Evolutionary conservation across 352 stramenopile species (phyloP), one percentile per base, ranked within the genome.

Genomic region (Blastocystis sp.): DNA sequence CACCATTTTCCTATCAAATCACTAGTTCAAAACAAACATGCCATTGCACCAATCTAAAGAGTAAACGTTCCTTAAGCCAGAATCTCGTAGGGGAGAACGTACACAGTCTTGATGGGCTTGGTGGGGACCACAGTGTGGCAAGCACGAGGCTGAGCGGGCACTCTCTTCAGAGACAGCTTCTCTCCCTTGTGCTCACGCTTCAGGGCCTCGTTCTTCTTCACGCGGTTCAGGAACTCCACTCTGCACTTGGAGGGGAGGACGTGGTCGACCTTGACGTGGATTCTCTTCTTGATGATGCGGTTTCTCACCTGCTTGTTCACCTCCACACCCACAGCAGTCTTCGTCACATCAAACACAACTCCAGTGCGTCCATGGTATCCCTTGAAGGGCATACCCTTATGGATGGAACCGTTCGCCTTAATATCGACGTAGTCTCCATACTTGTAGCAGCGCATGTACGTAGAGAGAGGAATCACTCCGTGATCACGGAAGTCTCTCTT

Each of bases 401-500:
- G 96, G 88, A 98, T 93, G 87, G 94, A 94, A 84, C 93, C 94
- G 92, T 99, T 97, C 84, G 94, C 95, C 90, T 98, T 98, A 91
- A 99, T 98, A 90, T 99, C 96, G n/a, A 99, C 96, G 91, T 98
- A 98, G 92, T 99, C 96, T 72, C 96, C 96, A 77, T 98, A 94
- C 93, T 98, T 98, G 91, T 98, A 97, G 57, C 92, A 97, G 87
- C 94, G 93, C 88, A 98, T 89, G 91, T 98, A 98, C 89, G 95
- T 97, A 86, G 93, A 97, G 87, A 56, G 67, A 78, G 44, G 36
- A 59, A 78, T 99, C 88, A 95, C 92, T 88, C 96, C 96, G 88
- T 95, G 91, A 89, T 98, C 92, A 88, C 96, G 93, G 91, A 98
- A 99, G 87, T 94, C 93, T 90, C 97, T 97, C 85, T 94, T 92